Evolutionary conservation across 208 protist genomes (phyloP), one percentile per base, ranked within the genome.

Genomic region (Trichomonas gallinae): DNA sequence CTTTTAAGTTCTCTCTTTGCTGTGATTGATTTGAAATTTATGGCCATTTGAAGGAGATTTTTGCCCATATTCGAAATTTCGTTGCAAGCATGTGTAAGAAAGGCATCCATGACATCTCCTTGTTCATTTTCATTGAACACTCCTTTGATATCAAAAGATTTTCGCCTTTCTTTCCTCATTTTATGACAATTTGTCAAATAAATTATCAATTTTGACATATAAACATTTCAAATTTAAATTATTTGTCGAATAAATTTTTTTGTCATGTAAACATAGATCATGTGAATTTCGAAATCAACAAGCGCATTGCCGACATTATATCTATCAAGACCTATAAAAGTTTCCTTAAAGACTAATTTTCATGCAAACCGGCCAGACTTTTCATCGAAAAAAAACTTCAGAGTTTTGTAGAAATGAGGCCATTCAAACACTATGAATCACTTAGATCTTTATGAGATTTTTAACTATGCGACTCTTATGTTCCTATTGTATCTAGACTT

Each of bases 31-130:
- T 34, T 34, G 9, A 40, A 34, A 46, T 89, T 40, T 15, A 89
- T 46, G 13, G 83, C 83, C 17, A 40, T 44, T 40, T 31, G 17
- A 0, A 89, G 31, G 17, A 89, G 40, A 31, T 89, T 89, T 46
- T 89, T 40, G 0, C 38, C 17, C 34, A 89, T 89, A 26, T 89
- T 89, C 9, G 83, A 17, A 44, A 89, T 89, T 26, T 89, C 38
- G 0, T 44, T 44, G 17, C 34, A 34, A 26, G 38, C 4, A 4
- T 89, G 83, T 44, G 83, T 89, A 8, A 89, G 38, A 46, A 89
- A 89, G 38, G 83, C 83, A 89, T 89, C 83, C 38, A 89, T 89
- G 15, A 89, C 83, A 89, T 89, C 83, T 15, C 81, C 36, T 85
- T 85, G 34, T 85, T 85, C 81, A 44, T 44, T 45, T 42, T 9